These are phyloP conservation scores for Teunomyces kruisii DNA, from an alignment of 805 yeast genomes.

Conservation along the genomic window DNA sequence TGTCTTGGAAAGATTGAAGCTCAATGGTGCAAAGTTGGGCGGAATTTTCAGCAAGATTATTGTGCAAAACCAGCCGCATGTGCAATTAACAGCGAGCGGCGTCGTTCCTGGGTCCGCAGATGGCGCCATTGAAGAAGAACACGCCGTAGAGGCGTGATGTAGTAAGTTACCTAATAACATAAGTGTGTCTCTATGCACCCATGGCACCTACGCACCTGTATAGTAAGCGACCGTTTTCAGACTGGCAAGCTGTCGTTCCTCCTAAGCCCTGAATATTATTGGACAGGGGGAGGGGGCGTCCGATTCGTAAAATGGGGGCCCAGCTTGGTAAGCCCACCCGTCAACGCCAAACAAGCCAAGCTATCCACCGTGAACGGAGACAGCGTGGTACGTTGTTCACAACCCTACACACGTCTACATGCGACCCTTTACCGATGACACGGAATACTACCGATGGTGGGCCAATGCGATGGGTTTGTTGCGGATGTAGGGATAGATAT, in stretches of 20 bases:
- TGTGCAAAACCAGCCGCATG: constrained; percentile 16
- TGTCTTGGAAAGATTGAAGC: constrained; percentile 29
- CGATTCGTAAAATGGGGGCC: no score
- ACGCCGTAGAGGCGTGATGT: no score
- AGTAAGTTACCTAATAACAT: no score
- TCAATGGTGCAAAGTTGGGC: constrained; percentile 39
- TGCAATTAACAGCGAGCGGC: neutral
- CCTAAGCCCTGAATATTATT: no score
- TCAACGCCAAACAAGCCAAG: neutral
- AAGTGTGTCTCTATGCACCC: no score
- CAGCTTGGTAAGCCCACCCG: neutral
- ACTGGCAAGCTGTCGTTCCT: no score
- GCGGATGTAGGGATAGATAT: constrained; percentile 1
- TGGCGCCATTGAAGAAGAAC: no score
- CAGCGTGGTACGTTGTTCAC: neutral
- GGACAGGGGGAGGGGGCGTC: no score
- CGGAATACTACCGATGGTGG: constrained; percentile 1
- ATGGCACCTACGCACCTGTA: no score
- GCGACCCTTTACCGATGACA: constrained; percentile 2
- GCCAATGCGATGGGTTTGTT: constrained; percentile 1
- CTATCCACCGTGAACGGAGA: neutral
- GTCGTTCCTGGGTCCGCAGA: no score
- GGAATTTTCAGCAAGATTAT: constrained; percentile 24
- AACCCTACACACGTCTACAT: neutral
- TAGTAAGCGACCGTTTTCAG: no score